phyloP scores from a whole-genome alignment of 371 early-diverging fungal species.

The Mortierella sp. region DNA sequence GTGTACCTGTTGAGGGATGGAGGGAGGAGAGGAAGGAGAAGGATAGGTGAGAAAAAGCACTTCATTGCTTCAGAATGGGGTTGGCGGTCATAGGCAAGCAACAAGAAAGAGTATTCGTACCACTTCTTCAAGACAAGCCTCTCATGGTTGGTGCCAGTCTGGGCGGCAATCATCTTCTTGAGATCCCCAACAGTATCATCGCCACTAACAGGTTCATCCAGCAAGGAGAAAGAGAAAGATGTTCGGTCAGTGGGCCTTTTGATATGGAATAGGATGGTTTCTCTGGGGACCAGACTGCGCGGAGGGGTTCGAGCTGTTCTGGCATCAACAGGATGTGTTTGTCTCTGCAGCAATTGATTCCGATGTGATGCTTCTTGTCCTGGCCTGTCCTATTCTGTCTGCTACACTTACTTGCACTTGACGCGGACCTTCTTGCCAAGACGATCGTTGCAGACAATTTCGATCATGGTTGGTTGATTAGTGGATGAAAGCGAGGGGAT shows the following conservation, averaged over 20 bases:
- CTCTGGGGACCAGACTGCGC: no score
- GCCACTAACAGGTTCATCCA: no score
- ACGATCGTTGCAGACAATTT: constrained; percentile 86
- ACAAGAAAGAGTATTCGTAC: constrained; percentile 50
- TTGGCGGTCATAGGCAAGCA: neutral
- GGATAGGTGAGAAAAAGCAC: neutral
- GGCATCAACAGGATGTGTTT: no score
- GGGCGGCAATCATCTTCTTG: constrained; percentile 92
- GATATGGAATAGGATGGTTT: no score
- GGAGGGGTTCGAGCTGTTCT: no score
- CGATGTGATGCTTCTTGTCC: no score
- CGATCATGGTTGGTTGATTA: constrained; percentile 63
- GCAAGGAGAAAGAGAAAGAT: no score
- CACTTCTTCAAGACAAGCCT: constrained; percentile 95
- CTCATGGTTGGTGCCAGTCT: constrained; percentile 90
- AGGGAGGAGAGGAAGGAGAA: no score
- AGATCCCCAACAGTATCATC: constrained; percentile 92
- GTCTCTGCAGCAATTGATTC: no score
- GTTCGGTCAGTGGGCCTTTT: no score
- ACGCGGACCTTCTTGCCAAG: constrained; percentile 95
- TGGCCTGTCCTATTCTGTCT: no score
- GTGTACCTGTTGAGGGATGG: constrained; percentile 76
- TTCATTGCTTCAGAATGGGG: no score
- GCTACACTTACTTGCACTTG: constrained; percentile 83
- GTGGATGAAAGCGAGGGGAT: neutral